Evolutionary conservation across 106 monocot species (phyloP), one percentile per base, ranked within the genome.

Genomic region (Dendrobium huoshanense): DNA sequence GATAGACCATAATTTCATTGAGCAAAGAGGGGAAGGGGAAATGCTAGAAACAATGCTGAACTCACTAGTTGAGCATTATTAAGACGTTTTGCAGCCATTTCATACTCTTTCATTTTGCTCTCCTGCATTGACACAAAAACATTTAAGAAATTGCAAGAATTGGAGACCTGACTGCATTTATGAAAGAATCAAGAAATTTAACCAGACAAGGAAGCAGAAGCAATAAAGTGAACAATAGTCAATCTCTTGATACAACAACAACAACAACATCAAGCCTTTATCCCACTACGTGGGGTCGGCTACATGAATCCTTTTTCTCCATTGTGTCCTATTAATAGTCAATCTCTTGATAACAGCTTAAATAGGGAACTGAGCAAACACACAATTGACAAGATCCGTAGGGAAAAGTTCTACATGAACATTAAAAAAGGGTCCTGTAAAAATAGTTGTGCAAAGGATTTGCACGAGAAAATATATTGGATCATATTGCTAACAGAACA

Each of bases 71-170:
- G 81, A 51, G 87, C 85, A 82, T 87, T 87, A 81, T 90, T 84
- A 80, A 99, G 98, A 49, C 86, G 83, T 49, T 91, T 86, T 73
- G 95, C 98, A 58, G 95, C 95, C 80, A 81, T 79, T 78, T 91
- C 87, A 87, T 93, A 91, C 75, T 99, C 98, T 75, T 91, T 95
- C 88, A 93, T 89, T 82, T 90, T 93, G 41, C 80, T 81, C 81
- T 86, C 92, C 80, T 89, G 49, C 24, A 76, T 44, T 49, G 27
- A 47, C 76, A 75, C 41, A 65, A 41, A 18, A 48, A 74, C 22
- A 74, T 44, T 74, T 43, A 74, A 42, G 74, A 41, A 74, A 44
- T 42, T 44, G n/a, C 74, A 41, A 74, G 5, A 43, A 44, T 18
- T 29, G 7, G 20, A 74, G 20, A 74, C 3, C 43, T 43, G 43